Base-by-base conservation (phyloP, 2,329 filamentous ascomycete species). In the Claviceps arundinis region DNA sequence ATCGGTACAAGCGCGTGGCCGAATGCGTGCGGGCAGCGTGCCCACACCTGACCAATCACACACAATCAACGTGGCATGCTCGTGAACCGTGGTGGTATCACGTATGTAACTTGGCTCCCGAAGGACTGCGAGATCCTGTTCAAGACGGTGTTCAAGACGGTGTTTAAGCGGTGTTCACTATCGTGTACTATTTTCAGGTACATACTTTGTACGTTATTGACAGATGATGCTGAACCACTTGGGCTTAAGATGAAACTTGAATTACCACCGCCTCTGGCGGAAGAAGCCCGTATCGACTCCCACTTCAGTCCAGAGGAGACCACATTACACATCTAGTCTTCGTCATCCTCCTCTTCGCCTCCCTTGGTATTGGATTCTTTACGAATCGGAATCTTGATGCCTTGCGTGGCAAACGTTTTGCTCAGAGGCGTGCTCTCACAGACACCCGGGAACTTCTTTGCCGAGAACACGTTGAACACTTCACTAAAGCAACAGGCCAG, bases 401-500 rank as follows among this genome's bases (percentile, higher is more conserved):
- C 93, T 63, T 98, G 93, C 1, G 80, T 76, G 3, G 93, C 91
- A 70, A 98, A 97, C 56, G 82, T 87, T 68, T 94, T 95, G 75
- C 90, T 96, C 17, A 97, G 72, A 4, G 82, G 70, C 0, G 93
- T 98, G 66, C 87, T 94, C 65, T 97, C 91, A 53, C 95, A 95
- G 1, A 98, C 93, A 42, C 93, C 93, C 0, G 93, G 93, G 68
- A 98, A 98, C 63, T 96, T 96, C 76, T 98, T 98, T 47, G 93
- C 93, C 2, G 88, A 95, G 69, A 85, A 97, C 34, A 98, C 93
- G 51, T 89, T 87, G 73, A 98, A 97, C 2, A 82, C 77, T 4
- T 95, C 86, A 47, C 87, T 94, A 69, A 91, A 97, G 60, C 82
- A 84, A 8, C 84, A 85, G 1, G 91, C 89, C 17, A 97, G 77